phyloP scores from a whole-genome alignment of 148 eudicot species.

The Vaccinium darrowii region DNA sequence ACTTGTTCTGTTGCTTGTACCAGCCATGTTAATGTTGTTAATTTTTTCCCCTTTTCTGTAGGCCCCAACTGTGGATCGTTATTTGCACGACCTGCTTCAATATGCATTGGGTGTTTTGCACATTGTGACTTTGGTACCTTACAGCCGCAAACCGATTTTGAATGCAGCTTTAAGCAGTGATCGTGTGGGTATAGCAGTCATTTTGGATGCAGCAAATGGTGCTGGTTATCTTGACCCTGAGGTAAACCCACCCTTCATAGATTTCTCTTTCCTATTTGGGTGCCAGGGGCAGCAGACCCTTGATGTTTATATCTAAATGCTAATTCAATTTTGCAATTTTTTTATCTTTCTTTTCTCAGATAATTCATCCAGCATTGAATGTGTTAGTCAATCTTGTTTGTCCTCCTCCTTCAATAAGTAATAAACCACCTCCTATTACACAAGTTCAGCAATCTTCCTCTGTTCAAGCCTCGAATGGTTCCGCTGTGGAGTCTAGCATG shows the following conservation, averaged over 20 bases:
- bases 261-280: neutral
- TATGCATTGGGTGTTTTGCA: slow-evolving; percentile 93
- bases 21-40: slow-evolving; percentile 11
- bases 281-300: neutral
- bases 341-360: slow-evolving; percentile 45
- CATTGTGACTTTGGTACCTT: slow-evolving; percentile 83
- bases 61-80: slow-evolving; percentile 96
- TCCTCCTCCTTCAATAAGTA: slow-evolving; percentile 97
- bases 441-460: slow-evolving; percentile 62
- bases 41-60: slow-evolving; percentile 17
- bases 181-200: slow-evolving; percentile 94
- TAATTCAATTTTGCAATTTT: neutral
- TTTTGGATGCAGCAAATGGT: slow-evolving; percentile 88
- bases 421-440: slow-evolving; percentile 55
- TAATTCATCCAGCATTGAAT: slow-evolving; percentile 85
- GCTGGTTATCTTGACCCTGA: slow-evolving; percentile 89
- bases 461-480: slow-evolving; percentile 56
- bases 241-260: slow-evolving; percentile 38
- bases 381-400: slow-evolving; percentile 94
- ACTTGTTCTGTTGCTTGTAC: slow-evolving; percentile 1
- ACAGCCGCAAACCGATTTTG: slow-evolving; percentile 78
- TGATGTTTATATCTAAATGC: neutral
- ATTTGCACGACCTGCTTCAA: slow-evolving; percentile 95
- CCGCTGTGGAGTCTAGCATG: slow-evolving; percentile 44
- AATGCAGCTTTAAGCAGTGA: slow-evolving; percentile 84